These are phyloP conservation scores for Puccinia hordei DNA, from an alignment of 1,284 basidiomycete genomes.

Conservation along the genomic window DNA sequence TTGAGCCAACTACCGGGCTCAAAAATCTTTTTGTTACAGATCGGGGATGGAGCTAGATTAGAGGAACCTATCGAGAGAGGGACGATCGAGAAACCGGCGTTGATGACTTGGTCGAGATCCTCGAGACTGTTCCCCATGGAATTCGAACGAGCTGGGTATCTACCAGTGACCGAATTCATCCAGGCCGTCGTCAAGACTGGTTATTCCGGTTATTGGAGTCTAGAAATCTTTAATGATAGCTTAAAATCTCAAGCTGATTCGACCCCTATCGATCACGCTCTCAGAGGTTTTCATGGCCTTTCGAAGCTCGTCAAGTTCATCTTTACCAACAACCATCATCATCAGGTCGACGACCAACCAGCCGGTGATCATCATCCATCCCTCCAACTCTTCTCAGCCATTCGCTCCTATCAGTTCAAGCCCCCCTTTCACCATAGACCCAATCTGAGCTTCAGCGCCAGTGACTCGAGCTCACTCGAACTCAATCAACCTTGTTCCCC, in stretches of 20 bases:
- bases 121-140: slow-evolving; percentile 60
- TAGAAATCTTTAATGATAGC: slow-evolving; percentile 60
- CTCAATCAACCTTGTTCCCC: background rate
- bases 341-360: background rate
- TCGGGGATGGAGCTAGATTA: slow-evolving; percentile 58
- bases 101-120: slow-evolving; percentile 60
- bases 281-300: slow-evolving; percentile 54
- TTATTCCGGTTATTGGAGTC: slow-evolving; percentile 59
- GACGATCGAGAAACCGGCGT: slow-evolving; percentile 56
- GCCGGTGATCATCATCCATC: background rate
- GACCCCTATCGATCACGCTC: slow-evolving; percentile 57
- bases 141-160: slow-evolving; percentile 57
- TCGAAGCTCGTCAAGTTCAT: slow-evolving; percentile 20
- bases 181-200: slow-evolving; percentile 57
- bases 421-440: background rate
- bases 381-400: background rate
- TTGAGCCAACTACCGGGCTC: slow-evolving; percentile 43
- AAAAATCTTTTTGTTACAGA: slow-evolving; percentile 60
- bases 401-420: background rate
- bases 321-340: slow-evolving; percentile 5
- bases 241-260: slow-evolving; percentile 52
- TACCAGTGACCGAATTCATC: slow-evolving; percentile 59
- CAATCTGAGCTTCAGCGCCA: slow-evolving; percentile 1
- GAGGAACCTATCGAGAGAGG: slow-evolving; percentile 54
- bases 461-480: background rate